These are phyloP conservation scores for Grosmannia clavigera DNA, from an alignment of 2,329 filamentous ascomycete species.

Conservation along the genomic window DNA sequence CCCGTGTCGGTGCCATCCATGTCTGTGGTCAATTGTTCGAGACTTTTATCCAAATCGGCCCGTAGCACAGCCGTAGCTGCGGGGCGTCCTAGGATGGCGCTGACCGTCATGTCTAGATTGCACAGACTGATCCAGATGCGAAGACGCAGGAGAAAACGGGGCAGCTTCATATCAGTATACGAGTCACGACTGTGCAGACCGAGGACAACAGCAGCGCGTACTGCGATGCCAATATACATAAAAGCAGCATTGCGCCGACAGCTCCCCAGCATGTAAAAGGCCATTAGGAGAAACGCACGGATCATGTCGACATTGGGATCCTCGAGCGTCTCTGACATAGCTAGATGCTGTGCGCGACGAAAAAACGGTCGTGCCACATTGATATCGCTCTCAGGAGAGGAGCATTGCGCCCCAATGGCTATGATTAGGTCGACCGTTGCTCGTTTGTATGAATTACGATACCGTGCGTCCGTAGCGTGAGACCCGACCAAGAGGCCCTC, in stretches of 20 bases:
- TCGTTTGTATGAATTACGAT: conserved; percentile 6
- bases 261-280: conserved; percentile 46
- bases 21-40: not conserved
- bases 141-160: conserved; percentile 15
- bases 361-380: conserved; percentile 1
- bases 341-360: conserved; percentile 5
- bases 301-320: conserved; percentile 41
- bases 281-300: conserved; percentile 40
- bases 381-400: not conserved
- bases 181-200: conserved; percentile 33
- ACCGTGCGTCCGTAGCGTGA: not conserved
- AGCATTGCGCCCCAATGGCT: conserved; percentile 12
- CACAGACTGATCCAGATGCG: conserved; percentile 34
- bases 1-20: not conserved
- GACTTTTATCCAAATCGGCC: conserved; percentile 13
- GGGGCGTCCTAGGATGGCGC: conserved; percentile 34
- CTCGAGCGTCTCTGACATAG: conserved; percentile 30
- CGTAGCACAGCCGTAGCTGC: conserved; percentile 20
- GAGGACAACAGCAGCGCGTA: conserved; percentile 41
- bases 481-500: conserved; percentile 3
- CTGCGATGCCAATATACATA: conserved; percentile 49
- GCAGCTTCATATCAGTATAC: conserved; percentile 2
- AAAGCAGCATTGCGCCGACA: conserved; percentile 48
- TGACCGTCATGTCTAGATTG: conserved; percentile 32
- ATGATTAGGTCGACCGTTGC: conserved; percentile 9